These are phyloP conservation scores for Boechera stricta DNA, from an alignment of 345 rosid species.

Conservation along the genomic window DNA sequence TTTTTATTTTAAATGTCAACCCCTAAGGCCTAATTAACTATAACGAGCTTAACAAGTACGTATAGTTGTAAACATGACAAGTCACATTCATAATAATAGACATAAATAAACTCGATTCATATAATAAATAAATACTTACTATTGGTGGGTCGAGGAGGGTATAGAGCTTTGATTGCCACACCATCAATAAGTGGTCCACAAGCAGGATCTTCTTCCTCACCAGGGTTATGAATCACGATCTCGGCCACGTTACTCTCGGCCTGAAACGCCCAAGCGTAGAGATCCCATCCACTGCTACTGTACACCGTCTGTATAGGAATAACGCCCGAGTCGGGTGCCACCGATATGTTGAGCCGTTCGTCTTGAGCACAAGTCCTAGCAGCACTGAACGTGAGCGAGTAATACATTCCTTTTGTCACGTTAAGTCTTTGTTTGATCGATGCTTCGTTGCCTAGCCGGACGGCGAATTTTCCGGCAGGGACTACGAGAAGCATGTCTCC, in stretches of 20 bases:
- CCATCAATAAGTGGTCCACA: constrained; percentile 90
- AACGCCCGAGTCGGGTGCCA: constrained; percentile 75
- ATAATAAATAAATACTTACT: constrained; percentile 50
- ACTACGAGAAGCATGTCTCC: constrained; percentile 94
- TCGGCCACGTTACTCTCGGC: constrained; percentile 53
- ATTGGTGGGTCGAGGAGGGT: constrained; percentile 62
- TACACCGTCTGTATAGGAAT: constrained; percentile 83
- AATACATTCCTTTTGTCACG: constrained; percentile 62
- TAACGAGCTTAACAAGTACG: constrained; percentile 2
- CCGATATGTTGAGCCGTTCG: constrained; percentile 78
- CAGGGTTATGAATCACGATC: constrained; percentile 79
- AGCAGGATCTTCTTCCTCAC: constrained; percentile 85
- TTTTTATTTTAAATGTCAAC: background rate
- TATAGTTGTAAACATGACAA: constrained; percentile 11
- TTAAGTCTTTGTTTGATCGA: constrained; percentile 69
- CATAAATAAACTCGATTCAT: background rate
- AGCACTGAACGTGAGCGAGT: constrained; percentile 80
- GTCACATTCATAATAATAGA: background rate
- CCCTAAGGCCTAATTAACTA: background rate
- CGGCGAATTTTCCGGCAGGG: constrained; percentile 78
- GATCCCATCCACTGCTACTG: constrained; percentile 89
- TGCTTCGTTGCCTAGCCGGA: constrained; percentile 91
- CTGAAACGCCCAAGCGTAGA: constrained; percentile 77
- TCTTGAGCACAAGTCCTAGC: constrained; percentile 95
- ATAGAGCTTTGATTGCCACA: constrained; percentile 62